Evolutionary conservation across 148 eudicot genomes (phyloP).

Genomic region (Arctostaphylos glauca): DNA sequence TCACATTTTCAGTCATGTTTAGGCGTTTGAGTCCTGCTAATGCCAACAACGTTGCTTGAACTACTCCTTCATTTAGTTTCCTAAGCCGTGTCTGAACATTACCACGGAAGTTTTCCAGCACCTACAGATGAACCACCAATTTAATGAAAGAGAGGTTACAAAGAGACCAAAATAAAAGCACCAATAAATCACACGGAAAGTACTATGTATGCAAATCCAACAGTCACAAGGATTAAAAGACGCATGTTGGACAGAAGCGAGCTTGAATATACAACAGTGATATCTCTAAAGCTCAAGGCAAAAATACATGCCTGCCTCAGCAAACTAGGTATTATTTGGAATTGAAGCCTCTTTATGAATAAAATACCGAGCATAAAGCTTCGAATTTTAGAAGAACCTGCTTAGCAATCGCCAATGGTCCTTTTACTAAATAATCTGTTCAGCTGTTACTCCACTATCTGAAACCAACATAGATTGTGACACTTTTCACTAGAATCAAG

Average conservation of each 20-base stretch:
- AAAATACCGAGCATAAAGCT: not conserved
- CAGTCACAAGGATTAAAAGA: not conserved
- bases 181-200: constrained; percentile 3
- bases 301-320: not conserved
- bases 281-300: not conserved
- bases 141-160: constrained; percentile 1
- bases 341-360: not conserved
- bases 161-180: constrained; percentile 1
- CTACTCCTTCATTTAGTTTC: constrained; percentile 76
- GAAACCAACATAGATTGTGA: not conserved
- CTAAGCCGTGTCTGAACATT: constrained; percentile 87
- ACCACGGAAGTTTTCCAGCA: constrained; percentile 88
- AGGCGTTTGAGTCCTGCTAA: constrained; percentile 88
- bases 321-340: not conserved
- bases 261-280: constrained; percentile 1
- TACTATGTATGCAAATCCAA: not conserved
- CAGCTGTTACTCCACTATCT: not conserved
- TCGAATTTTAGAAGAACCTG: not conserved
- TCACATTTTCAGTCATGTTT: constrained; percentile 77
- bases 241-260: not conserved
- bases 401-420: not conserved
- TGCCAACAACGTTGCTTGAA: constrained; percentile 87
- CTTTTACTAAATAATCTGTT: not conserved
- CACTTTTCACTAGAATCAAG: not conserved
- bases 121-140: constrained; percentile 41